phyloP scores from a whole-genome alignment of 2,329 filamentous ascomycete genomes.

The Pyricularia sp. region DNA sequence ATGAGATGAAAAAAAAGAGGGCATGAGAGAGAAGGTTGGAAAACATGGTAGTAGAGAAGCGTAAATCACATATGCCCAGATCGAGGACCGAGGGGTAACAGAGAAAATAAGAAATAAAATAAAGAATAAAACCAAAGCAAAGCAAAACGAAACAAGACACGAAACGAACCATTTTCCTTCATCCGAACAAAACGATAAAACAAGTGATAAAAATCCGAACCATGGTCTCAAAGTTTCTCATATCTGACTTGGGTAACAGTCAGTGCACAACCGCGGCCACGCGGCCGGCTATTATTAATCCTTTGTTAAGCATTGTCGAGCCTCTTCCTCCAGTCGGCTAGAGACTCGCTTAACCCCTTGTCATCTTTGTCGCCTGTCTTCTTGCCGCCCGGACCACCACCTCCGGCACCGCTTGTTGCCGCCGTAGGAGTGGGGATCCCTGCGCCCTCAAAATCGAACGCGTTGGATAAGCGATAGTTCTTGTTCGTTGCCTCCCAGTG shows the following conservation, averaged over 20 bases:
- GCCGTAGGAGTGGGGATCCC: constrained; percentile 6
- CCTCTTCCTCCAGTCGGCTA: constrained; percentile 70
- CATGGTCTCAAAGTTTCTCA: not conserved
- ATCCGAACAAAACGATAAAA: not conserved
- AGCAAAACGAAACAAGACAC: not conserved
- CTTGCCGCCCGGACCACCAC: constrained; percentile 15
- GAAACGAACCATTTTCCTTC: not conserved
- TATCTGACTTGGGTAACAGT: not conserved
- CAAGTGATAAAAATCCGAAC: not conserved
- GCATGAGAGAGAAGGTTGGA: not conserved
- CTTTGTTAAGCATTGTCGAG: constrained; percentile 36
- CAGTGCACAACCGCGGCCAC: not conserved
- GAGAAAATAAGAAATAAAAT: not conserved
- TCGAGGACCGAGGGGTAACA: not conserved
- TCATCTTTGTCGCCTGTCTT: constrained; percentile 20
- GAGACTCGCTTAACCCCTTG: constrained; percentile 52
- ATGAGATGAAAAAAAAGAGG: not conserved
- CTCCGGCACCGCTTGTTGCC: constrained; percentile 1
- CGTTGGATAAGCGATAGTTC: constrained; percentile 80
- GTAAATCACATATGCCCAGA: not conserved
- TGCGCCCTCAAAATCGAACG: constrained; percentile 67
- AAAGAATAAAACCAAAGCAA: not conserved
- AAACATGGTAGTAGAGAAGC: not conserved
- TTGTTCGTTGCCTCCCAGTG: constrained; percentile 97
- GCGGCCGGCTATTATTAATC: not conserved